Evolutionary conservation across 1,139 yeast species (phyloP).

Genomic region (Kurtzmaniella quercitrusa): DNA sequence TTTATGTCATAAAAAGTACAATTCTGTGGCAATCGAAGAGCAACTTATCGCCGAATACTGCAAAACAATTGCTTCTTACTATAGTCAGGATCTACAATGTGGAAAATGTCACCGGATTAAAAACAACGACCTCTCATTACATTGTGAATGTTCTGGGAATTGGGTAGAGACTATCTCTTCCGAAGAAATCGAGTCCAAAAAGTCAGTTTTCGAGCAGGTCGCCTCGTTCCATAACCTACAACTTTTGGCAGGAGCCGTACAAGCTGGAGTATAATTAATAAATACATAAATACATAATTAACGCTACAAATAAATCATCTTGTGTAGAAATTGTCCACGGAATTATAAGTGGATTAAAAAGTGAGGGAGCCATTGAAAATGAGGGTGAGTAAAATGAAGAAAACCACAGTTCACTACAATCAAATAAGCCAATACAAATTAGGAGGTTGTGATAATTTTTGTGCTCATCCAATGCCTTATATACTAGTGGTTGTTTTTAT

Average conservation of each 20-base stretch:
- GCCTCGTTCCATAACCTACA: slow-evolving; percentile 59
- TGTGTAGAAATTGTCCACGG: too few species aligned
- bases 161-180: slow-evolving; percentile 64
- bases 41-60: slow-evolving; percentile 63
- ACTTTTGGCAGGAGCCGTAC: slow-evolving; percentile 47
- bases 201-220: slow-evolving; percentile 53
- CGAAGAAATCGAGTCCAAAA: slow-evolving; percentile 38
- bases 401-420: too few species aligned
- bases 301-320: too few species aligned
- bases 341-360: too few species aligned
- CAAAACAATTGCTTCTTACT: slow-evolving; percentile 53
- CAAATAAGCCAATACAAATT: too few species aligned
- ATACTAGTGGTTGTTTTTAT: too few species aligned
- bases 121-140: slow-evolving; percentile 64
- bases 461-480: too few species aligned
- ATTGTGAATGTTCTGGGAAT: slow-evolving; percentile 84
- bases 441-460: too few species aligned
- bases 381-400: too few species aligned
- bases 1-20: slow-evolving; percentile 62
- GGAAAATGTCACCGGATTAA: slow-evolving; percentile 66
- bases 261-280: slow-evolving; percentile 17
- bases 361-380: too few species aligned
- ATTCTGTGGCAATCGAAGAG: slow-evolving; percentile 73
- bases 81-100: slow-evolving; percentile 80
- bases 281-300: too few species aligned